These are phyloP conservation scores for Lachancea lanzarotensis DNA, from an alignment of 805 yeast species.

Conservation along the genomic window DNA sequence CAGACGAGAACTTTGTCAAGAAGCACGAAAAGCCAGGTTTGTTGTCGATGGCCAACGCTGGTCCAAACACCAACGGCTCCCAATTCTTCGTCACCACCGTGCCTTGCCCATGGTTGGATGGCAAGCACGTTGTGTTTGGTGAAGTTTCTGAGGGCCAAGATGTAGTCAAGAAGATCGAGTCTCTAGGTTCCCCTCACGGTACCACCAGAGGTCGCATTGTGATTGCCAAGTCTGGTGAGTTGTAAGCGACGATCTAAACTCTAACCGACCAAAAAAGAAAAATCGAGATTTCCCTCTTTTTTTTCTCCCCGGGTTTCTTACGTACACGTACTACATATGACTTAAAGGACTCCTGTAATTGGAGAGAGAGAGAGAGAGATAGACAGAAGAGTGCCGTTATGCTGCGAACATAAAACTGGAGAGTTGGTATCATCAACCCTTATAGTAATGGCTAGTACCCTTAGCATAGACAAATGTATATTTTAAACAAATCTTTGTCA, in stretches of 20 bases:
- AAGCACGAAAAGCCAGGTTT: slow-evolving; percentile 77
- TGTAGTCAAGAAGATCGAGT: slow-evolving; percentile 78
- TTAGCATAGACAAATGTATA: too few species aligned
- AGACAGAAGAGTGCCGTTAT: too few species aligned
- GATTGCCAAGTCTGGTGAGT: slow-evolving; percentile 51
- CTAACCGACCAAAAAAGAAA: background rate
- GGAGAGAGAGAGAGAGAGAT: too few species aligned
- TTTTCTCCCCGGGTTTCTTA: background rate
- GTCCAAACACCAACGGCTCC: slow-evolving; percentile 97
- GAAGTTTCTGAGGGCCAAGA: slow-evolving; percentile 83
- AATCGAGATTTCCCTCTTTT: too few species aligned
- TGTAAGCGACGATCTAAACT: too few species aligned
- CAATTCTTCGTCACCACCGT: slow-evolving; percentile 95
- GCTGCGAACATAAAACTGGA: too few species aligned
- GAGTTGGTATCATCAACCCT: too few species aligned
- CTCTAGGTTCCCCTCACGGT: slow-evolving; percentile 68
- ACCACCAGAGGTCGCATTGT: slow-evolving; percentile 58
- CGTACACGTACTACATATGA: slow-evolving; percentile 1
- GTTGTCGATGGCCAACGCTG: slow-evolving; percentile 96
- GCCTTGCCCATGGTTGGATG: slow-evolving; percentile 82
- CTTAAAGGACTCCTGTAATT: too few species aligned
- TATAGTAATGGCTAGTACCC: too few species aligned
- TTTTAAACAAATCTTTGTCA: too few species aligned
- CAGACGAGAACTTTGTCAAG: slow-evolving; percentile 67
- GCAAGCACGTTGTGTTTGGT: slow-evolving; percentile 93